These are phyloP conservation scores for Marasmius oreades DNA, from an alignment of 1,284 basidiomycete genomes.

Conservation along the genomic window DNA sequence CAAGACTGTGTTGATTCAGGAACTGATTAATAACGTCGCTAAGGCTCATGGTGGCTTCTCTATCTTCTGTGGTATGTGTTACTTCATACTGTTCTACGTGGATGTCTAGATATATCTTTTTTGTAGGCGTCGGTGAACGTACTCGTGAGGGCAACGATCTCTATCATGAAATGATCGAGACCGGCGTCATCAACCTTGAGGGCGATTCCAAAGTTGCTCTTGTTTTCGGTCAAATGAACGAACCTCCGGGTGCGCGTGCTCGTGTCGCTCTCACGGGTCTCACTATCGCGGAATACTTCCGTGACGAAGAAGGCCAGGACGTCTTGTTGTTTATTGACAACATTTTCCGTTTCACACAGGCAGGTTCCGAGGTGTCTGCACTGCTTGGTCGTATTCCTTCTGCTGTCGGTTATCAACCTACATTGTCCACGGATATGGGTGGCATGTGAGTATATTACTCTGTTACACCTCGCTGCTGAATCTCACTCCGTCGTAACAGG, in stretches of 20 bases:
- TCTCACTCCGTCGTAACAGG: slow-evolving; percentile 38
- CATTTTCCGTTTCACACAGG: slow-evolving; percentile 99
- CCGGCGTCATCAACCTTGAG: slow-evolving; percentile 99
- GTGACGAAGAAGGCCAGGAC: slow-evolving; percentile 99
- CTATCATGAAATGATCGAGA: slow-evolving; percentile 99
- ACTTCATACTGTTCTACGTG: neutral
- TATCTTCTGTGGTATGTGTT: slow-evolving; percentile 90
- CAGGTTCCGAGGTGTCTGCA: slow-evolving; percentile 99
- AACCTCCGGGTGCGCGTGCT: slow-evolving; percentile 99
- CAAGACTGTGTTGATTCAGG: slow-evolving; percentile 98
- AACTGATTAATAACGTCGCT: slow-evolving; percentile 99
- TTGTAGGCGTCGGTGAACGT: slow-evolving; percentile 93
- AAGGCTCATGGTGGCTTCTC: slow-evolving; percentile 99
- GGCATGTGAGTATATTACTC: slow-evolving; percentile 75
- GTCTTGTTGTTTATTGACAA: slow-evolving; percentile 99
- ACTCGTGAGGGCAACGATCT: slow-evolving; percentile 99
- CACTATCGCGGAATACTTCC: slow-evolving; percentile 99
- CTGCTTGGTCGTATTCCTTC: slow-evolving; percentile 99
- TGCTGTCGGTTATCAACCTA: slow-evolving; percentile 99
- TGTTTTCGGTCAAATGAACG: slow-evolving; percentile 99
- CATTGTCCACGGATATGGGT: slow-evolving; percentile 99
- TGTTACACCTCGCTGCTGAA: neutral
- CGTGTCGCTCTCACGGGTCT: slow-evolving; percentile 99
- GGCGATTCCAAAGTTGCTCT: slow-evolving; percentile 99
- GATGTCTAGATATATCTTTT: slow-evolving; percentile 7